Evolutionary conservation across 257 asterid species (phyloP).

Genomic region (Primulina huaijiensis): DNA sequence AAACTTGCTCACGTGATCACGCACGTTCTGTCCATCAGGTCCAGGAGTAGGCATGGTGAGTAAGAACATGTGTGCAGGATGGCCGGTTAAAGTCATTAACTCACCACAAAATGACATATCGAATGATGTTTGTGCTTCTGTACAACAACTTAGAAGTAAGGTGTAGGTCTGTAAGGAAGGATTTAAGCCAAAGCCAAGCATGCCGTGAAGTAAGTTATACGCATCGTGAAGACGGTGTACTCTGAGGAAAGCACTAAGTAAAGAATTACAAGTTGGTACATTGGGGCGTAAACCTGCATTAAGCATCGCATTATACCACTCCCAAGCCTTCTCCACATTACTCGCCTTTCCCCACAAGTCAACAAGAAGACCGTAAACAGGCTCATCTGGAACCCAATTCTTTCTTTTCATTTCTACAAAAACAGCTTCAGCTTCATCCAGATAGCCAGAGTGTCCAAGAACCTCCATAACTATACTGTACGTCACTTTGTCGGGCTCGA

Average conservation of each 20-base stretch:
- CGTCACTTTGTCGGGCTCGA: conserved; percentile 89
- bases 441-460: conserved; percentile 89
- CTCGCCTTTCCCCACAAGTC: conserved; percentile 95
- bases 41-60: conserved; percentile 83
- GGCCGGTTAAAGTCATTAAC: conserved; percentile 79
- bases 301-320: conserved; percentile 87
- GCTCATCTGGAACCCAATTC: conserved; percentile 98
- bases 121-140: conserved; percentile 70
- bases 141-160: conserved; percentile 83
- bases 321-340: conserved; percentile 83
- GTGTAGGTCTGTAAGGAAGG: conserved; percentile 93
- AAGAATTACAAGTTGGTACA: conserved; percentile 92
- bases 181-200: conserved; percentile 65
- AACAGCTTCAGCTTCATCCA: conserved; percentile 89
- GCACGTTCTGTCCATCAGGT: conserved; percentile 81
- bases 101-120: conserved; percentile 72
- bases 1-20: conserved; percentile 73
- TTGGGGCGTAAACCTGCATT: conserved; percentile 76
- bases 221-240: conserved; percentile 87
- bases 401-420: conserved; percentile 80
- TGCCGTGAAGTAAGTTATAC: conserved; percentile 67
- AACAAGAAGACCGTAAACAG: conserved; percentile 87
- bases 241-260: conserved; percentile 87
- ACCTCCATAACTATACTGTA: conserved; percentile 97
- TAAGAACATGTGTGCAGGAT: conserved; percentile 81